A percentile compares a stretch with the other conserved stretches of the same genome.
These are phyloP conservation scores for Diplotaxis tenuifolia DNA, from an alignment of 345 rosid species.

Conservation along the genomic window DNA sequence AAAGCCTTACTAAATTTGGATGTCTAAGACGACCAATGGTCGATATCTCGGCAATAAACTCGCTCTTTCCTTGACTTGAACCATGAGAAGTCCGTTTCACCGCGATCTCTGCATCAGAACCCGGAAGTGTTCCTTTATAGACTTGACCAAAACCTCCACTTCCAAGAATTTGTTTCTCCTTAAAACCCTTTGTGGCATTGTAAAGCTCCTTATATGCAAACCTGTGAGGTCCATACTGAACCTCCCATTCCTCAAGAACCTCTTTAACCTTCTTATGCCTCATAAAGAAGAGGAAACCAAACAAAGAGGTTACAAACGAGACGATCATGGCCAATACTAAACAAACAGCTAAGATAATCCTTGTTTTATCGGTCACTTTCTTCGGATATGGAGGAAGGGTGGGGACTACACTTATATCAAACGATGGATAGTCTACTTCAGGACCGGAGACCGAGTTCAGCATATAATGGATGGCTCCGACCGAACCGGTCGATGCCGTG, in stretches of 20 bases:
- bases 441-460: not conserved
- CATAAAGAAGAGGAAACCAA: not conserved
- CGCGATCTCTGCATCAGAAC: not conserved
- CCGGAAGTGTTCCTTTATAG: not conserved
- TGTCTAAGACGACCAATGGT: not conserved
- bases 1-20: not conserved
- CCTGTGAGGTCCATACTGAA: not conserved
- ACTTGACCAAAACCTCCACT: not conserved
- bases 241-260: not conserved
- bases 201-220: not conserved
- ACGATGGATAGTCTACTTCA: not conserved
- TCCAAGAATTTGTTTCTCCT: not conserved
- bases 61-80: not conserved
- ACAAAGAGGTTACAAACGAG: not conserved
- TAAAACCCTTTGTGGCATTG: not conserved
- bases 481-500: not conserved
- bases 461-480: not conserved
- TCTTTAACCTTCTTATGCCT: not conserved
- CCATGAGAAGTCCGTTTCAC: not conserved
- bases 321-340: not conserved
- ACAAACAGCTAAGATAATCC: not conserved
- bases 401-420: not conserved
- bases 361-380: not conserved
- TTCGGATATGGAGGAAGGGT: not conserved
- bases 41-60: not conserved